Evolutionary conservation across 345 rosid species (phyloP).

Genomic region (Theobroma cacao): DNA sequence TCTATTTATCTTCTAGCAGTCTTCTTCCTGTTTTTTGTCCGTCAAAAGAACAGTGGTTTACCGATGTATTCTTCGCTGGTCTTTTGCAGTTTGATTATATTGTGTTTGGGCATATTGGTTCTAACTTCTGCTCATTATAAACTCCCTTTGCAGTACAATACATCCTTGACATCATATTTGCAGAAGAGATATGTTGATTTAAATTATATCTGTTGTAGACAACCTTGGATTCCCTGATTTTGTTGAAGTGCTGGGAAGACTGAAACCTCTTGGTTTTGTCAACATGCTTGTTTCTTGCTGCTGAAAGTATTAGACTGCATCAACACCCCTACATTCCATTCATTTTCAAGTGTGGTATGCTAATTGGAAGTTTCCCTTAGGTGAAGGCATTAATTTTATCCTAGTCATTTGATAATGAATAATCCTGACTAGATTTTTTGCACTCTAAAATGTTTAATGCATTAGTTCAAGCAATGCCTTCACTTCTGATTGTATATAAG

Average conservation of each 20-base stretch:
- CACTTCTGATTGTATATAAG: not conserved
- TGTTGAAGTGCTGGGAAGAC: not conserved
- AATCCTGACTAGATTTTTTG: not conserved
- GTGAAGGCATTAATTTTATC: not conserved
- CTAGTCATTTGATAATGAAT: not conserved
- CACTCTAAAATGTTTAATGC: not conserved
- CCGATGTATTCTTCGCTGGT: no score
- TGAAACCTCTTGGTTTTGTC: not conserved
- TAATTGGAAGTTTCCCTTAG: not conserved
- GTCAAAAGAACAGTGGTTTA: no score
- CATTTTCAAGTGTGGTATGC: not conserved
- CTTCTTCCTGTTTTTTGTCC: no score
- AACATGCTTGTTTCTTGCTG: not conserved
- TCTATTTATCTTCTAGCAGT: no score
- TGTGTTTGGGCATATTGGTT: not conserved
- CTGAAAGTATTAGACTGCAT: not conserved
- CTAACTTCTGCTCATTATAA: not conserved
- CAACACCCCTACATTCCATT: not conserved
- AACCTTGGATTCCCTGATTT: not conserved
- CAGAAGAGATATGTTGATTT: constrained; percentile 45
- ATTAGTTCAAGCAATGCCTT: not conserved
- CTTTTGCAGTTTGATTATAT: not conserved
- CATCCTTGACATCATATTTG: constrained; percentile 57
- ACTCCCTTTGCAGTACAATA: constrained; percentile 45
- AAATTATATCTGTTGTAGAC: not conserved